Percentiles rank a stretch among this genome's conserved stretches.
Evolutionary conservation across 1,139 yeast genomes (phyloP).

Genomic region (Lodderomyces oxycetoniae): DNA sequence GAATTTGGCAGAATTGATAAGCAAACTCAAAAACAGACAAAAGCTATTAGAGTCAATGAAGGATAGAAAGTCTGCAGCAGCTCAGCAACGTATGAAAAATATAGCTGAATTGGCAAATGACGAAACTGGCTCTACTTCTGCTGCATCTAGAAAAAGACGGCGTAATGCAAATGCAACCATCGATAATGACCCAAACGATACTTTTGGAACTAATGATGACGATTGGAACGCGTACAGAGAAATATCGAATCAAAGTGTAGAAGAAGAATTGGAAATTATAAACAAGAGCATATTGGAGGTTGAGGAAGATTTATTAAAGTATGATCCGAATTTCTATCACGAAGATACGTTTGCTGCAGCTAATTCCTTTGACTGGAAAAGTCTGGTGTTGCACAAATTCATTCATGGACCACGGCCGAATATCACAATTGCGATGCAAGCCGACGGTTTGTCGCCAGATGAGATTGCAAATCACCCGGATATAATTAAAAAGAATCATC

Average conservation of each 20-base stretch:
- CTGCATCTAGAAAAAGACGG: conserved; percentile 44
- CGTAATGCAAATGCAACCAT: conserved; percentile 58
- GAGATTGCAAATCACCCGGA: conserved; percentile 44
- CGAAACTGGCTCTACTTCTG: conserved; percentile 40
- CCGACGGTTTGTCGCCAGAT: conserved; percentile 41
- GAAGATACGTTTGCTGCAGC: conserved; percentile 79
- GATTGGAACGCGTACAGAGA: conserved; percentile 94
- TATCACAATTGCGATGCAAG: conserved; percentile 38
- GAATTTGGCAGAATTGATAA: conserved; percentile 53
- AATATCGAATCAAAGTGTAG: conserved; percentile 67
- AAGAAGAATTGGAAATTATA: conserved; percentile 70
- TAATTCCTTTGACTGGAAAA: conserved; percentile 76
- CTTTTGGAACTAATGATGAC: conserved; percentile 93
- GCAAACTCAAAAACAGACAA: conserved; percentile 59
- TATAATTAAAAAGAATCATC: conserved; percentile 54
- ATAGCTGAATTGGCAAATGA: conserved; percentile 87
- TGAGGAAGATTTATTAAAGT: conserved; percentile 71
- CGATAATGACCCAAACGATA: conserved; percentile 89
- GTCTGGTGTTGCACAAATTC: conserved; percentile 74
- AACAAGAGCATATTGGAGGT: conserved; percentile 54
- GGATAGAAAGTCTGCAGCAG: conserved; percentile 86
- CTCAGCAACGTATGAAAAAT: conserved; percentile 88
- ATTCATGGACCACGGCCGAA: conserved; percentile 82
- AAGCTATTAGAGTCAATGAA: conserved; percentile 73
- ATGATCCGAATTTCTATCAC: conserved; percentile 78